Percentiles rank a stretch among this genome's conserved stretches.
Evolutionary conservation across 352 stramenopile species (phyloP).

Genomic region (Phytophthora syringae): DNA sequence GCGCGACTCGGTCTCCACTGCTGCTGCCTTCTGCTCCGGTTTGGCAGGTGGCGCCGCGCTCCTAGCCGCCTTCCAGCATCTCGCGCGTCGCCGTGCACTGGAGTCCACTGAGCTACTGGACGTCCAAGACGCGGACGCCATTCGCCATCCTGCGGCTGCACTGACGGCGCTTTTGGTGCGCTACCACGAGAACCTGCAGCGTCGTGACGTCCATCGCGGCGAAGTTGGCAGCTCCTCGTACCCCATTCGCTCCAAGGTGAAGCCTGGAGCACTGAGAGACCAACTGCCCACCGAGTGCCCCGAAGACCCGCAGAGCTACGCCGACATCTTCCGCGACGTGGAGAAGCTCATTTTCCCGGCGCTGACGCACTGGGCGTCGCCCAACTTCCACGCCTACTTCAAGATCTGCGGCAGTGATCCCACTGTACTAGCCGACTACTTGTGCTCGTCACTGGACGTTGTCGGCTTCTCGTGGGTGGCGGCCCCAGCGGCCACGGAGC

Average conservation of each 20-base stretch:
- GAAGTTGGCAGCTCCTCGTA: conserved; percentile 42
- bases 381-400: conserved; percentile 76
- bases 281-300: conserved; percentile 52
- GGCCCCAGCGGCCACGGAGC: conserved; percentile 63
- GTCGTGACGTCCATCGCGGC: conserved; percentile 37
- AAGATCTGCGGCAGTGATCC: conserved; percentile 57
- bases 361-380: conserved; percentile 73
- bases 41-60: conserved; percentile 48
- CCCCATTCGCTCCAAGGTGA: conserved; percentile 44
- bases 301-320: conserved; percentile 61
- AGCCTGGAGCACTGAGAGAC: conserved; percentile 51
- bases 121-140: conserved; percentile 47
- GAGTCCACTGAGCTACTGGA: conserved; percentile 47
- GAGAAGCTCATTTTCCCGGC: conserved; percentile 67
- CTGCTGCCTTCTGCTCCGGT: conserved; percentile 50
- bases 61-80: conserved; percentile 46
- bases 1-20: conserved; percentile 23
- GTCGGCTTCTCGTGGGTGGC: conserved; percentile 74
- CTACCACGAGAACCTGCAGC: conserved; percentile 66
- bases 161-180: conserved; percentile 65
- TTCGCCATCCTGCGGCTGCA: conserved; percentile 47
- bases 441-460: conserved; percentile 62
- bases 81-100: conserved; percentile 35
- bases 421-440: conserved; percentile 59
- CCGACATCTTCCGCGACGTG: conserved; percentile 64